phyloP scores from a whole-genome alignment of 208 protist species.

The Leishmania amazonensis region DNA sequence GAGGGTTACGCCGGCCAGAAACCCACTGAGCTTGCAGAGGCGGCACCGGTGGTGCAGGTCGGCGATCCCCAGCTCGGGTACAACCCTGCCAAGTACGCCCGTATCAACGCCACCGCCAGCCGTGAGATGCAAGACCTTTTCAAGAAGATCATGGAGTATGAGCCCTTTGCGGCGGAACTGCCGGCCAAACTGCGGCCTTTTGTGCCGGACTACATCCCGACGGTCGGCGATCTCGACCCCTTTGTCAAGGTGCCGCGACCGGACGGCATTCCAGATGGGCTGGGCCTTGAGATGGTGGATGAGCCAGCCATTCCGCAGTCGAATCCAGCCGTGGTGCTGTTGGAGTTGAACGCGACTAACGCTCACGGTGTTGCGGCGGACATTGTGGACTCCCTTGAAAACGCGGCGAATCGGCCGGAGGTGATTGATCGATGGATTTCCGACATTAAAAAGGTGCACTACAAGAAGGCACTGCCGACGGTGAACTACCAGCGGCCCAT shows the following conservation, averaged over 20 bases:
- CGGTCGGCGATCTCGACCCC: conserved; percentile 96
- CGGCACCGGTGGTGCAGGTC: not conserved
- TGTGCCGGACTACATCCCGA: conserved; percentile 98
- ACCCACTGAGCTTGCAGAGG: conserved; percentile 63
- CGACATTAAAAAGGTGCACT: conserved; percentile 96
- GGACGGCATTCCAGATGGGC: conserved; percentile 87
- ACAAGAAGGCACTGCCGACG: conserved; percentile 94
- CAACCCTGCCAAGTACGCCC: conserved; percentile 89
- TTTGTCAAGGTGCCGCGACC: conserved; percentile 97
- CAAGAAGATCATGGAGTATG: conserved; percentile 94
- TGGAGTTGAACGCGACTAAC: conserved; percentile 89
- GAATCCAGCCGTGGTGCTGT: conserved; percentile 93
- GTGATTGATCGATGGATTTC: conserved; percentile 96
- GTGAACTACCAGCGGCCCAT: conserved; percentile 96
- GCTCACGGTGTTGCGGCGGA: conserved; percentile 65
- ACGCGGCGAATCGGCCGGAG: conserved; percentile 95
- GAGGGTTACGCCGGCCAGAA: conserved; percentile 62
- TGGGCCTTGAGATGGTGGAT: conserved; percentile 95
- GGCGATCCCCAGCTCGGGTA: conserved; percentile 47
- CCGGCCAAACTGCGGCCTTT: conserved; percentile 97
- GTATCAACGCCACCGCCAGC: conserved; percentile 81
- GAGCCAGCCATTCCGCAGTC: conserved; percentile 96
- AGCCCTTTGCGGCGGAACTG: conserved; percentile 93
- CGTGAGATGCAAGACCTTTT: conserved; percentile 97
- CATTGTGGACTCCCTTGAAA: conserved; percentile 94